Base-by-base conservation (phyloP, 352 stramenopile species). In the Phytopythium ostracodes region DNA sequence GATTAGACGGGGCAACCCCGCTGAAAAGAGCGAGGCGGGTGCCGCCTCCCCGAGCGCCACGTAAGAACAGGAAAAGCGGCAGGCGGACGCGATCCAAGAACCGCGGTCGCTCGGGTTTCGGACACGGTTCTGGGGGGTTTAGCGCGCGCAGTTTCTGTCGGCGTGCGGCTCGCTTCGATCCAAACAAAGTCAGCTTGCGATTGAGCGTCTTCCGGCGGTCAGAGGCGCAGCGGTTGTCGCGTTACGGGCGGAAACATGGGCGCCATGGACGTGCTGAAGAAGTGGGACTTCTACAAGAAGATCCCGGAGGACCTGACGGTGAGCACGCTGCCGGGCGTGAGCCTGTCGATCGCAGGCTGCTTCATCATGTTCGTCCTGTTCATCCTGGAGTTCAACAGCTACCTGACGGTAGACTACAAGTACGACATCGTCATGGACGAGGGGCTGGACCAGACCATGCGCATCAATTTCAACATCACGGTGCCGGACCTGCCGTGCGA, bases 391-490 rank as follows among this genome's bases (percentile, higher is more conserved):
- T 91, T 97, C 70, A 95, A 92, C 71, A 86, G 71, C 64, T 97
- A 89, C 74, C 63, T 96, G 12, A 91, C 80, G 44, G 79, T 91
- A 31, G 84, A 91, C 60, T 92, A 94, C 76, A 84, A 91, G 71
- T 91, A 93, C 70, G 82, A 93, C 64, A 94, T 95, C 66, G 84
- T 94, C 46, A 93, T 96, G 81, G 88, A 96, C 75, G 79, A 94
- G 59, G 81, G 77, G 3, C 70, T 94, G 27, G 83, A 94, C 68
- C 76, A 91, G 70, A 94, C 75, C 46, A 86, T 96, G 71, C 88
- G 93, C 59, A 97, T 99, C 54, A 99, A 99, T 75, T 99, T 99
- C 70, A 99, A 99, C 79, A 98, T 99, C 69, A 99, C 96, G 35
- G 84, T 99, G 50, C 87, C 98, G 35, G 94, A 99, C 76, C 65